Conservation (phyloP, 805 yeast genomes). For the Cyberlindnera galapagoensis region DNA sequence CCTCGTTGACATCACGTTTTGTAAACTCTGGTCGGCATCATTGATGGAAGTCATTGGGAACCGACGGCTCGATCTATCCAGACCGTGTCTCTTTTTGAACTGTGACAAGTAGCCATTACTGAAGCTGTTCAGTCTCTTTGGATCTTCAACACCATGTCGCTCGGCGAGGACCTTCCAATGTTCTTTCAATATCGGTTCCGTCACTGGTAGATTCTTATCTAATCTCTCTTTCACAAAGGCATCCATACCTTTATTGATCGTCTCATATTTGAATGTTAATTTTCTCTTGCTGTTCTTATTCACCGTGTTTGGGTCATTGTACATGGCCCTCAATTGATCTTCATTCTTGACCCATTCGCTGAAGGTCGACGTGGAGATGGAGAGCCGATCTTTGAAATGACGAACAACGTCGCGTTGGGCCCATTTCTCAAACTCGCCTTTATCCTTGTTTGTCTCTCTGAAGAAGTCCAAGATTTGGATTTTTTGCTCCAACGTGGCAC, state of each 20-base stretch:
- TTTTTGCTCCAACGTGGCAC: slow-evolving; percentile 47
- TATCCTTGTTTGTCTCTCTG: slow-evolving; percentile 23
- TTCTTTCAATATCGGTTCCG: slow-evolving; percentile 48
- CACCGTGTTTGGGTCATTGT: slow-evolving; percentile 27
- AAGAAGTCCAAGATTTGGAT: slow-evolving; percentile 46
- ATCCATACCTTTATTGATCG: slow-evolving; percentile 56
- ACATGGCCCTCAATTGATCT: slow-evolving; percentile 39
- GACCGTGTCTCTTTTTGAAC: slow-evolving; percentile 52
- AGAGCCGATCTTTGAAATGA: slow-evolving; percentile 39
- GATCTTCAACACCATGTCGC: slow-evolving; percentile 52
- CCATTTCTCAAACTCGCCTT: slow-evolving; percentile 31
- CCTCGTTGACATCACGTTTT: no score
- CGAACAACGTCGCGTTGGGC: slow-evolving; percentile 58
- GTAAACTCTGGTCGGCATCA: no score
- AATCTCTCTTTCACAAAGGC: slow-evolving; percentile 39
- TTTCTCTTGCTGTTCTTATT: slow-evolving; percentile 34
- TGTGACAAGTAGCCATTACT: slow-evolving; percentile 61
- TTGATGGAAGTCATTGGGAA: no score
- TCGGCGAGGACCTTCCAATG: slow-evolving; percentile 52
- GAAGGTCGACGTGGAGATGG: slow-evolving; percentile 54
- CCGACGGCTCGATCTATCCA: slow-evolving; percentile 25
- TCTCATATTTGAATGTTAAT: slow-evolving; percentile 47
- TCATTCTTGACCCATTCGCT: slow-evolving; percentile 59
- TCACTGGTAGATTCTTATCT: slow-evolving; percentile 39
- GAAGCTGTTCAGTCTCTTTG: slow-evolving; percentile 46